Evolutionary conservation across 192 early-diverging fungal species (phyloP), one percentile per base, ranked within the genome.

Genomic region (Linnemannia zychae): DNA sequence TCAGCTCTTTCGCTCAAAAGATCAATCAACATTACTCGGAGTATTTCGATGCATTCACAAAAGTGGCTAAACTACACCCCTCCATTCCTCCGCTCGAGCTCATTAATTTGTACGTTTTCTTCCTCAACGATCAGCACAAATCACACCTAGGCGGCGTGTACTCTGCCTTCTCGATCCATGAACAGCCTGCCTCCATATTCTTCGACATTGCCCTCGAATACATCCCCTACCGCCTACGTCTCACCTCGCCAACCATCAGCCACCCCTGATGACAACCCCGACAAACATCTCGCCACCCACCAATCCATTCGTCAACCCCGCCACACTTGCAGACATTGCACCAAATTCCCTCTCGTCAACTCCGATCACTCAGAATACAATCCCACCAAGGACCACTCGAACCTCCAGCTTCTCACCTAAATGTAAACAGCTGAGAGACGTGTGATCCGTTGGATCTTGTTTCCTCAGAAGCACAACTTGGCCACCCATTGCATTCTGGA

Each of bases 371-470:
- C 53, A 57, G n/a, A 57, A 0, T 57, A 57, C n/a, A n/a, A 57
- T n/a, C 53, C 53, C 53, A 4, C 53, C 22, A 28, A 24, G 0
- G 53, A 57, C 48, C 79, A 90, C 47, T 65, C 71, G 37, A 74
- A 83, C 11, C 72, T 89, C 2, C 47, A 66, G 15, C 79, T 82
- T 28, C 38, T 88, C 20, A 72, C 75, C 22, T 67, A 79, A 1
- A 66, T 44, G 24, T 75, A 75, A 16, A 72, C 77, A n/a, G 53
- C 81, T 2, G 38, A 40, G 1, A 76, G 88, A 1, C 67, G 84
- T 3, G 47, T 88, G 44, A 76, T 68, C 12, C 38, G 80, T n/a
- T 88, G 83, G 82, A 44, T 67, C n/a, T 70, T 86, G 7, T 18
- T 72, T 9, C 76, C 86, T 12, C 12, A 65, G 22, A 52, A 77